phyloP scores from a whole-genome alignment of 306 rosid species.

The Cucumis melo region DNA sequence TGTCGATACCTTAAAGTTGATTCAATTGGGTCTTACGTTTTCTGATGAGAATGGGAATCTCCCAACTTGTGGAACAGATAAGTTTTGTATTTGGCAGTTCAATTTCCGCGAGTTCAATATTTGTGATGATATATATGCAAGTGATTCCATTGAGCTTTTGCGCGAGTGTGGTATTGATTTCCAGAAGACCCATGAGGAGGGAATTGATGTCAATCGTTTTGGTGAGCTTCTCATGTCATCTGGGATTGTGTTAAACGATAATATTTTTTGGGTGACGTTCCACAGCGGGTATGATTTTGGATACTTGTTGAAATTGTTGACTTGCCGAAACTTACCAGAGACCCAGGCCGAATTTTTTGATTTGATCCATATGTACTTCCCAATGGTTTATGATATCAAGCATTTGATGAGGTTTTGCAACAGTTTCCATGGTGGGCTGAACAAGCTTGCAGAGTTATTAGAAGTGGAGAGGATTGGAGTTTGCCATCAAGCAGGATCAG shows the following conservation, averaged over 20 bases:
- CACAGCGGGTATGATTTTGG: conserved; percentile 71
- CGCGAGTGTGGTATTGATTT: conserved; percentile 56
- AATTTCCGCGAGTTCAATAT: conserved; percentile 57
- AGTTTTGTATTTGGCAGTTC: conserved; percentile 46
- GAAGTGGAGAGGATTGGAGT: conserved; percentile 54
- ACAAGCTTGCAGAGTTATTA: conserved; percentile 54
- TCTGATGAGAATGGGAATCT: conserved; percentile 64
- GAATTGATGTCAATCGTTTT: conserved; percentile 43
- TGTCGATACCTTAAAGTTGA: conserved; percentile 81
- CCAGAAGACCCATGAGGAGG: conserved; percentile 49
- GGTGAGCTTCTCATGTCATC: conserved; percentile 60
- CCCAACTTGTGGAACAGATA: conserved; percentile 52
- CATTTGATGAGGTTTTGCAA: conserved; percentile 68
- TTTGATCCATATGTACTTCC: conserved; percentile 41
- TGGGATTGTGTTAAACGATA: conserved; percentile 39
- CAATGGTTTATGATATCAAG: conserved; percentile 46
- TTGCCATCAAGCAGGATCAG: conserved; percentile 63
- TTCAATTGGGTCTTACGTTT: conserved; percentile 80
- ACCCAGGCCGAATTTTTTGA: conserved; percentile 37
- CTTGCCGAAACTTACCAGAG: conserved; percentile 38
- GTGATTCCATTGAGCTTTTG: conserved; percentile 48
- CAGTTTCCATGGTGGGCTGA: conserved; percentile 56
- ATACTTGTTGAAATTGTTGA: conserved; percentile 53
- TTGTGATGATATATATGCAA: conserved; percentile 43
- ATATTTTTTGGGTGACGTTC: conserved; percentile 45